phyloP scores from a whole-genome alignment of 2,329 filamentous ascomycete species.

The Nigrospora oryzae region DNA sequence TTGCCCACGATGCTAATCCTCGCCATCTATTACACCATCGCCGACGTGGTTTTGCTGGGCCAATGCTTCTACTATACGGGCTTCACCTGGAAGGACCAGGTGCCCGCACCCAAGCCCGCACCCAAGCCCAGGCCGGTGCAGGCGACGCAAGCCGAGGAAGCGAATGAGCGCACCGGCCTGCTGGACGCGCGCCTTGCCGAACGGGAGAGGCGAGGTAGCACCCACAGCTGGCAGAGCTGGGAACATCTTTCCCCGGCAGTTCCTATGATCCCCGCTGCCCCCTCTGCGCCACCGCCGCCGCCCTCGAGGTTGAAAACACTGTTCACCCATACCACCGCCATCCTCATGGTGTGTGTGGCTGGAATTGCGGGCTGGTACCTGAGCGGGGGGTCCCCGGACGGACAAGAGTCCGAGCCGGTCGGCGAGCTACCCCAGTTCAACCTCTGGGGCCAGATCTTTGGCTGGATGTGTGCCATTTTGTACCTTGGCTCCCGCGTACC shows the following conservation, averaged over 20 bases:
- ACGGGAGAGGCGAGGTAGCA: slow-evolving; percentile 40
- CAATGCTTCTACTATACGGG: slow-evolving; percentile 97
- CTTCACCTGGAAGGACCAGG: slow-evolving; percentile 57
- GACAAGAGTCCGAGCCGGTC: slow-evolving; percentile 24
- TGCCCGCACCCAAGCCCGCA: slow-evolving; percentile 32
- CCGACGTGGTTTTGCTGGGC: slow-evolving; percentile 76
- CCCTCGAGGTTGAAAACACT: slow-evolving; percentile 48
- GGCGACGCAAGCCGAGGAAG: slow-evolving; percentile 18
- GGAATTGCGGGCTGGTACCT: slow-evolving; percentile 84
- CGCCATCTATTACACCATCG: slow-evolving; percentile 89
- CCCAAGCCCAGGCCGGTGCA: slow-evolving; percentile 20
- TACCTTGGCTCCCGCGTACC: slow-evolving; percentile 88
- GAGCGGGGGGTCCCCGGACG: slow-evolving; percentile 37
- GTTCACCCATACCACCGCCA: slow-evolving; percentile 65
- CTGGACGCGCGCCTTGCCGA: slow-evolving; percentile 33
- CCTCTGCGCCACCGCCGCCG: slow-evolving; percentile 31
- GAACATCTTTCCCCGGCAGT: slow-evolving; percentile 68
- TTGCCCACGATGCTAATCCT: slow-evolving; percentile 91
- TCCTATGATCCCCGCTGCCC: slow-evolving; percentile 54
- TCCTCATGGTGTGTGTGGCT: slow-evolving; percentile 75
- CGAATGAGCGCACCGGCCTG: slow-evolving; percentile 45
- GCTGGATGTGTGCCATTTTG: slow-evolving; percentile 81
- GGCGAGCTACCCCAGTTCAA: slow-evolving; percentile 56
- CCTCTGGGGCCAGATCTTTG: slow-evolving; percentile 78
- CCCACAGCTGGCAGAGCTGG: slow-evolving; percentile 46